A percentile compares a stretch with the other conserved stretches of the same genome.
Evolutionary conservation across 2,329 filamentous ascomycete species (phyloP).

Genomic region (Botrytis byssoidea): DNA sequence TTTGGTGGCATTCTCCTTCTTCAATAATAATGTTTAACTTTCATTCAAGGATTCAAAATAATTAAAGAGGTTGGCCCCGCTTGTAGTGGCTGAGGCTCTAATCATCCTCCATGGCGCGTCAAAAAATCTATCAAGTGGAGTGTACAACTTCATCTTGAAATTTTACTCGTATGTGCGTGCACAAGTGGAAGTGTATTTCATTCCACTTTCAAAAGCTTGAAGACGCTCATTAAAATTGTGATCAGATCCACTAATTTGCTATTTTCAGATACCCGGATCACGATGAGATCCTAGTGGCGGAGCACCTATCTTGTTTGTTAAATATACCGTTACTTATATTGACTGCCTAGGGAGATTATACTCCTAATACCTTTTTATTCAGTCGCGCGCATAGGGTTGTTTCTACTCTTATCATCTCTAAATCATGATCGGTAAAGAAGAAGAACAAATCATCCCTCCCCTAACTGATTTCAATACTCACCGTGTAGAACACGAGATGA

Average conservation of each 20-base stretch:
- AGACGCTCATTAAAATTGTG: not conserved
- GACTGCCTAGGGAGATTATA: not conserved
- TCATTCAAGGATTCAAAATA: not conserved
- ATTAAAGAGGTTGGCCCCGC: constrained; percentile 15
- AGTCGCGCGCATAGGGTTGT: not conserved
- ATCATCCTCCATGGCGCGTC: not conserved
- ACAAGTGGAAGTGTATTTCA: not conserved
- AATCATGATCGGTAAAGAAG: not conserved
- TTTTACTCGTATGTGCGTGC: not conserved
- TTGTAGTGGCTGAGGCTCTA: constrained; percentile 7
- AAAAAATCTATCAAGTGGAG: not conserved
- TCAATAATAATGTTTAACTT: not conserved
- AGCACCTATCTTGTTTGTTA: not conserved
- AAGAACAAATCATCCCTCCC: not conserved
- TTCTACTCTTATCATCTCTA: not conserved
- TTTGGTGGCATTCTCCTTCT: not conserved
- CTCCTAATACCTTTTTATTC: not conserved
- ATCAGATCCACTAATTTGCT: constrained; percentile 4
- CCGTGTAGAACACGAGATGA: not conserved
- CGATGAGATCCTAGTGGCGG: constrained; percentile 1
- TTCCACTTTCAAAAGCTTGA: constrained; percentile 13
- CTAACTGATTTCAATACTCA: not conserved
- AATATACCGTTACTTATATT: not conserved
- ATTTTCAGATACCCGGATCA: not conserved
- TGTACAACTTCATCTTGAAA: not conserved